Base-by-base conservation (phyloP, 192 early-diverging fungal genomes). In the Pecoramyces ruminantium region DNA sequence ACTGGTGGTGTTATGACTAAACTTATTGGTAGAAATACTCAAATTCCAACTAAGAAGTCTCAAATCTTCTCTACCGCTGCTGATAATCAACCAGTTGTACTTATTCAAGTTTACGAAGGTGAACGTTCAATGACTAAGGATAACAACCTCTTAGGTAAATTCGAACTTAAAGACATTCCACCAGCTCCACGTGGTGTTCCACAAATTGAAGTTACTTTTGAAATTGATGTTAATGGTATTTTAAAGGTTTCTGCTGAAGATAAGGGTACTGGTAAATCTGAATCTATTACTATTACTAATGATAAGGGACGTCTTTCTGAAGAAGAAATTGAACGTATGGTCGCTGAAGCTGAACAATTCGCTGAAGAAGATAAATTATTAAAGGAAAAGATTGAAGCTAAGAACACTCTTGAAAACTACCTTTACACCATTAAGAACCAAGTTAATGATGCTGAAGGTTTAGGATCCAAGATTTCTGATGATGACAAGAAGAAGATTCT, bases 241-340 rank as follows among this genome's bases (percentile, higher is more conserved):
- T 89, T 98, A 78, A 92, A 92, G 86, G 97, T 98, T 77, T 89
- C 94, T 80, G 97, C 97, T 79, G 86, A 89, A 28, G 97, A 98
- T 88, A 98, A 97, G 92, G 96, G 92, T 83, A 97, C 96, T 78
- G 97, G 97, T 83, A 96, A 96, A 90, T 91, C 92, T 81, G 95
- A 98, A 88, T 94, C 93, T 80, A 96, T 99, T 87, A 95, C 95
- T 81, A 97, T 99, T 86, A 96, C 90, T 84, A 97, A 98, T 88
- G 95, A 97, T 92, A 97, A 97, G 92, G 95, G 94, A 67, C 93
- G 96, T 82, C 91, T 98, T 58, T 92, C 92, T 40, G 90, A 95
- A 82, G 96, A 98, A 87, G 97, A 98, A 78, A 98, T 99, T 87
- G 92, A 96, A 82, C 95, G 97, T 85, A 98, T 99, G 96, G 90